Evolutionary conservation across 2,329 filamentous ascomycete species (phyloP).

Genomic region (Cladophialophora yegresii): DNA sequence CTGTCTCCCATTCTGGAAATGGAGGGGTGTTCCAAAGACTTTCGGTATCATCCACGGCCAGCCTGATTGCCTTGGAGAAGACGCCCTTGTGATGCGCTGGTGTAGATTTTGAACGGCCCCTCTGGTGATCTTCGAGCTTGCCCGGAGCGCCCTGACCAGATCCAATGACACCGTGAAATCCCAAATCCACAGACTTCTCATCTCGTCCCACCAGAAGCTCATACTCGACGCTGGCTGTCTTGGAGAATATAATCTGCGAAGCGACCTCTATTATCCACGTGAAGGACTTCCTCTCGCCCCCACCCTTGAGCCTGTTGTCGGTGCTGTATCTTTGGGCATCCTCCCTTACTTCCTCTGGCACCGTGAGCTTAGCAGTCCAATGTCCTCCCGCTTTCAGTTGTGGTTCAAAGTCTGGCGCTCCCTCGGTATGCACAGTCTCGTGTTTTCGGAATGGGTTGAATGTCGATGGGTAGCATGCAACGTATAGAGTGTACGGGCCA

Average conservation of each 20-base stretch:
- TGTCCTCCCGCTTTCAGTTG: constrained; percentile 91
- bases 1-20: constrained; percentile 63
- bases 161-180: constrained; percentile 58
- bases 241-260: constrained; percentile 92
- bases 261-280: constrained; percentile 90
- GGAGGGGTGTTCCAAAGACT: constrained; percentile 90
- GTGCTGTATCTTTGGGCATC: constrained; percentile 24
- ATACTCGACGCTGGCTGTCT: constrained; percentile 81
- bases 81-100: constrained; percentile 67
- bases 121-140: constrained; percentile 74
- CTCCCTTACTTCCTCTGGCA: constrained; percentile 73
- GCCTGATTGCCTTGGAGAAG: constrained; percentile 75
- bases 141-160: constrained; percentile 61
- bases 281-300: constrained; percentile 59
- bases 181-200: constrained; percentile 74
- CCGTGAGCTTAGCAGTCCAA: constrained; percentile 76
- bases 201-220: constrained; percentile 85
- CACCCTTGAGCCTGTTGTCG: constrained; percentile 30
- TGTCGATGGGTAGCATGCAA: constrained; percentile 77
- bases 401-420: constrained; percentile 87
- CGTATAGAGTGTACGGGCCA: constrained; percentile 84
- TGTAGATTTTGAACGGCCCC: constrained; percentile 55
- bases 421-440: constrained; percentile 68
- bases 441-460: constrained; percentile 83
- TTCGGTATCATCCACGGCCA: constrained; percentile 84